Base-by-base conservation (phyloP, 768 basidiomycete species). In the Tricholoma hemisulphureum region DNA sequence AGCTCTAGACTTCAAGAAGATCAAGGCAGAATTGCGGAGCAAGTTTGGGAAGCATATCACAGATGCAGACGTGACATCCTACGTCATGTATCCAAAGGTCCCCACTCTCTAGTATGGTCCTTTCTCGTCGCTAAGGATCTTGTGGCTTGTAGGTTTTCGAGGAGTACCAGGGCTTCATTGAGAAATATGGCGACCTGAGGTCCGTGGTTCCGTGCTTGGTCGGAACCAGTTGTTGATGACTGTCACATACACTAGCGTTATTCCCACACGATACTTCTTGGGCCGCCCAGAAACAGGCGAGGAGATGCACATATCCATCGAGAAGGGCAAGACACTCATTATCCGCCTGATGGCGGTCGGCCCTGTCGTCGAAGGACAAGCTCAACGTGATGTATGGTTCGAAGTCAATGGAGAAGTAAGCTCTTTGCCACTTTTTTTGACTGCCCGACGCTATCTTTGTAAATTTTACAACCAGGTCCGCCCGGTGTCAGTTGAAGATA, bases 51-150 rank as follows among this genome's bases (percentile, higher is more conserved):
- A 91, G 73, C 89, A 93, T 69, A 95, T 99, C 70, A 90, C 91
- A 9, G 94, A 96, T 71, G 80, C 82, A 51, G 97, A 99, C 73
- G 95, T 98, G 46, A 86, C 88, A 35, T 95, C 92, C 52, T 97
- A 94, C 79, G 91, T 91, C 71, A 98, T 99, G 95, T 99, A 98
- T 71, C 95, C 96, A 41, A 96, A 97, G 87, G 94, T 90, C 62
- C 48, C 69, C 64, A 46, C 55, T 56, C n/a, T 9, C 37, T 52
- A 28, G 29, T 55, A 51, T 28, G 45, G 50, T 52, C 52, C 37
- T 45, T 34, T 46, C 18, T 41, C 21, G 9, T 45, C 45, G 51
- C 28, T 57, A 18, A 57, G 10, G 7, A 51, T 41, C 14, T 37
- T 48, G 20, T 43, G 24, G 8, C 26, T 32, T 56, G 56, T 51